These are phyloP conservation scores for Candida tallmaniae DNA, from an alignment of 805 yeast species.

Conservation along the genomic window DNA sequence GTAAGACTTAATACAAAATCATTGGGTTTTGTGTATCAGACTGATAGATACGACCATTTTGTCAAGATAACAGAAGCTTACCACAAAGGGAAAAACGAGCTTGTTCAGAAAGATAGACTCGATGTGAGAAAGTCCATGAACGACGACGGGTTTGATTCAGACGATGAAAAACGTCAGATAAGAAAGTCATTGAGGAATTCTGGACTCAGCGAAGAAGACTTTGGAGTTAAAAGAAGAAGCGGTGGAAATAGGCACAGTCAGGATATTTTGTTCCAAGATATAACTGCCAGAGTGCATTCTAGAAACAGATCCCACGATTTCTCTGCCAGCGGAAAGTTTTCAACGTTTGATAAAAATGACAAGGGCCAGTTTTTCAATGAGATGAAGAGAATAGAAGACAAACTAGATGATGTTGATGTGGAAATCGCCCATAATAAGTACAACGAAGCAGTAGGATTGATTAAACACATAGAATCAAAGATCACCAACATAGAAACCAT, in stretches of 20 bases:
- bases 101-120: conserved; percentile 26
- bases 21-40: conserved; percentile 52
- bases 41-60: conserved; percentile 56
- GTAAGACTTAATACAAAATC: conserved; percentile 47
- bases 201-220: conserved; percentile 30
- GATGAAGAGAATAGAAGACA: conserved; percentile 53
- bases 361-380: conserved; percentile 38
- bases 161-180: conserved; percentile 35
- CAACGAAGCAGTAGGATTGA: conserved; percentile 39
- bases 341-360: conserved; percentile 13
- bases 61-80: conserved; percentile 50
- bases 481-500: conserved; percentile 25
- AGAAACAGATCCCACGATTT: conserved; percentile 51
- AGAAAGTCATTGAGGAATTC: conserved; percentile 48
- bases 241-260: conserved; percentile 27
- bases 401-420: conserved; percentile 66
- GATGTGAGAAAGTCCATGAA: conserved; percentile 14
- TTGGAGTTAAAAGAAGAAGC: conserved; percentile 19
- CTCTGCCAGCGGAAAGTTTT: conserved; percentile 12
- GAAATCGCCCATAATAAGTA: conserved; percentile 58
- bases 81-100: conserved; percentile 58
- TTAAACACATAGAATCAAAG: conserved; percentile 33
- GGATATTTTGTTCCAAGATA: conserved; percentile 48
- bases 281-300: conserved; percentile 59
- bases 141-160: conserved; percentile 16